Evolutionary conservation across 176 grass and related monocot genomes (phyloP).

Genomic region (Eragrostis nindensis): DNA sequence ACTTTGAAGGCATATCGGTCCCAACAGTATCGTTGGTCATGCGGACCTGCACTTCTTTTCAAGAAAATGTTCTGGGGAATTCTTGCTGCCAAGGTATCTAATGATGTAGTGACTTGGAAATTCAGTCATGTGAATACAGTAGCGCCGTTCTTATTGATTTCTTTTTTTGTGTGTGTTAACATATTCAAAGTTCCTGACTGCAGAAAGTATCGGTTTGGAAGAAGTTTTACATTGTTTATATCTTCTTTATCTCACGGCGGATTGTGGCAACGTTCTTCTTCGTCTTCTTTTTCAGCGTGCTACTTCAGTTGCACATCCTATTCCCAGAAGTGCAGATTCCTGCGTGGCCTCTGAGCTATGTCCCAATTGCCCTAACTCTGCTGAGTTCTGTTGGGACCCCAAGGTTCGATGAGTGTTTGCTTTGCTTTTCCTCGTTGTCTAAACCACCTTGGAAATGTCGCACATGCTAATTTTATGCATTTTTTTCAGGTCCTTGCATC

Average conservation of each 20-base stretch:
- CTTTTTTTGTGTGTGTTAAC: no score
- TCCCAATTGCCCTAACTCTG: conserved; percentile 51
- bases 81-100: conserved; percentile 53
- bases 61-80: conserved; percentile 75
- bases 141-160: no score
- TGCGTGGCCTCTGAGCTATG: conserved; percentile 50
- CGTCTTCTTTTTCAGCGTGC: conserved; percentile 66
- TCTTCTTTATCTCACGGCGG: conserved; percentile 65
- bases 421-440: not conserved
- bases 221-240: conserved; percentile 68
- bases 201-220: conserved; percentile 61
- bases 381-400: conserved; percentile 66
- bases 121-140: not conserved
- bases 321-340: conserved; percentile 57
- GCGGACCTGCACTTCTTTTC: conserved; percentile 75
- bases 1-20: conserved; percentile 73
- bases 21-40: conserved; percentile 91
- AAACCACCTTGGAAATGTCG: not conserved
- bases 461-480: not conserved
- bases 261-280: conserved; percentile 48
- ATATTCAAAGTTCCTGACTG: not conserved
- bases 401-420: conserved; percentile 37
- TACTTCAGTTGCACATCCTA: conserved; percentile 51
- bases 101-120: not conserved
- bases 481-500: conserved; percentile 53